Evolutionary conservation across 306 rosid genomes (phyloP).

Genomic region (Dryas drummondii): DNA sequence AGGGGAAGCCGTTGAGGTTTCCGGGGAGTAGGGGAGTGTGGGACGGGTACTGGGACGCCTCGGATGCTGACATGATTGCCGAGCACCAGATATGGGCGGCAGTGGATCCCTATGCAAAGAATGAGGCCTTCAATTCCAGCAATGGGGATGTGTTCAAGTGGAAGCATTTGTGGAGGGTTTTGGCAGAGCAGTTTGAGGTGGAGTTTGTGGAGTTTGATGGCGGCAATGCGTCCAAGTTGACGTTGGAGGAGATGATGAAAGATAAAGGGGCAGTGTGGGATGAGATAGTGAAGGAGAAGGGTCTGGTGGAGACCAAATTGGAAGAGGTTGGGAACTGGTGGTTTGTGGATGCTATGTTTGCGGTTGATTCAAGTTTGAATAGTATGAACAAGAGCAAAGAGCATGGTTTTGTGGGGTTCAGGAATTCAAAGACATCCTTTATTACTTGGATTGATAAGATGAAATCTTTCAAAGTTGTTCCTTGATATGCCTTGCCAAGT

Average conservation of each 20-base stretch:
- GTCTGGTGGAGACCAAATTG: constrained; percentile 37
- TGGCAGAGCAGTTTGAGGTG: constrained; percentile 58
- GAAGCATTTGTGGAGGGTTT: constrained; percentile 58
- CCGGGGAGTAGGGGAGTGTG: constrained; percentile 42
- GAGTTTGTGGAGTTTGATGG: constrained; percentile 36
- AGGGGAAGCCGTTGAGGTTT: constrained; percentile 46
- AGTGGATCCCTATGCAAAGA: constrained; percentile 53
- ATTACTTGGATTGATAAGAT: constrained; percentile 53
- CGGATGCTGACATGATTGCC: constrained; percentile 63
- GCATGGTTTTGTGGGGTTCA: constrained; percentile 57
- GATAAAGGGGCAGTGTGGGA: constrained; percentile 61
- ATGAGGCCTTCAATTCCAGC: constrained; percentile 53
- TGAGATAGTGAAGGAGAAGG: constrained; percentile 50
- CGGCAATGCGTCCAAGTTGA: constrained; percentile 5
- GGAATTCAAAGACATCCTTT: constrained; percentile 47
- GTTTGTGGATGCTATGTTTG: constrained; percentile 24
- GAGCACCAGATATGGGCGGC: constrained; percentile 75
- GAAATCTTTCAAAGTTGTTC: constrained; percentile 44
- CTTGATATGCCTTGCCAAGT: constrained; percentile 21
- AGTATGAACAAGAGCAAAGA: constrained; percentile 63
- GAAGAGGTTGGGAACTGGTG: constrained; percentile 56
- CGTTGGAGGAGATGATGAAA: constrained; percentile 42
- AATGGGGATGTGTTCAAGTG: constrained; percentile 62
- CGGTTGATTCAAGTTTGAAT: constrained; percentile 2
- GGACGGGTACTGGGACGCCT: constrained; percentile 38